Conservation (phyloP, 2,329 filamentous ascomycete species). For the Eutypa lata region DNA sequence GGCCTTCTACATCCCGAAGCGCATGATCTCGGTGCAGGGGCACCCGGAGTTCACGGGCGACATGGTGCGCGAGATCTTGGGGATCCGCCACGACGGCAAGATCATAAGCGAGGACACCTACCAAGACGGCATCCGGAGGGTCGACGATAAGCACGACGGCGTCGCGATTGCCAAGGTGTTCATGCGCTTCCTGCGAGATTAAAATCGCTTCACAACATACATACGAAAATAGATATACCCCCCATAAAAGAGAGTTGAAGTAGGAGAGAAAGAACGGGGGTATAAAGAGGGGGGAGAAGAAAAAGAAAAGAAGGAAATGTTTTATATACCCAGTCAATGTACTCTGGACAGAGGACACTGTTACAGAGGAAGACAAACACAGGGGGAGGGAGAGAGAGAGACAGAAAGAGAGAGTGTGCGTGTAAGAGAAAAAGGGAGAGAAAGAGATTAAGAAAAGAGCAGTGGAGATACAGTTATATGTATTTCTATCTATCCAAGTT, state of each 20-base stretch:
- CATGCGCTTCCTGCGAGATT: constrained; percentile 70
- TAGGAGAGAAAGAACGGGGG: too few relatives aligned
- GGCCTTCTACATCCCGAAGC: constrained; percentile 67
- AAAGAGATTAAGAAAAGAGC: neutral
- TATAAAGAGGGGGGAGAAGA: too few relatives aligned
- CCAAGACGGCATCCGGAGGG: constrained; percentile 64
- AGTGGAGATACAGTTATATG: neutral
- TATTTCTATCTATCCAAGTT: neutral
- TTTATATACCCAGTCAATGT: too few relatives aligned
- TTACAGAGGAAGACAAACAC: too few relatives aligned
- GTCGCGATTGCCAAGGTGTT: constrained; percentile 72
- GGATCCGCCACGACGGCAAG: constrained; percentile 60
- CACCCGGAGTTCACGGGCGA: constrained; percentile 78
- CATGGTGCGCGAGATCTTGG: constrained; percentile 68
- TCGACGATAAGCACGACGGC: constrained; percentile 71
- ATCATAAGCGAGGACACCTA: constrained; percentile 69
- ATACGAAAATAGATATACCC: too few relatives aligned
- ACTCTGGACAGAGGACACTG: too few relatives aligned
- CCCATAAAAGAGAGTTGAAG: too few relatives aligned
- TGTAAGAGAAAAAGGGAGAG: neutral
- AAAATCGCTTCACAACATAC: constrained; percentile 15
- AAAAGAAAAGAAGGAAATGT: too few relatives aligned
- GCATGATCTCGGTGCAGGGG: constrained; percentile 75
- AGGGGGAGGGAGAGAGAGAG: too few relatives aligned
- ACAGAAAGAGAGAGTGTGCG: too few relatives aligned